Conservation (phyloP, 1,284 basidiomycete genomes). For the Trametes sp. region DNA sequence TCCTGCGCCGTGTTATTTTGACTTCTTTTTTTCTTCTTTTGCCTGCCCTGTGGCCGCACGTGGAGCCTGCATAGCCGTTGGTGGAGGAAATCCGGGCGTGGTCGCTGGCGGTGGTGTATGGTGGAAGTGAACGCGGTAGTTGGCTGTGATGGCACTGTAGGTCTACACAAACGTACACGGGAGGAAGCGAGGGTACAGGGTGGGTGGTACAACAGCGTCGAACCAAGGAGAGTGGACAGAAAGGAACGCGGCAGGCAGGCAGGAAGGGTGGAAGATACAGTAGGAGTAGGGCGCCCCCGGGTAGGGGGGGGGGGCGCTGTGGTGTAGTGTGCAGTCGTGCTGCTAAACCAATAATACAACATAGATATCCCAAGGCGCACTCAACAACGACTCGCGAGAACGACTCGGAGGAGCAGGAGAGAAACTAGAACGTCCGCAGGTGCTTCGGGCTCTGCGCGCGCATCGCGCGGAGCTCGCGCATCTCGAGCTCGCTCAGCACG, state of each 20-base stretch:
- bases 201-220: background rate
- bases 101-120: no score
- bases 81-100: no score
- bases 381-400: no score
- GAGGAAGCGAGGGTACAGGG: background rate
- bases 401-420: background rate
- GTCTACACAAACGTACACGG: no score
- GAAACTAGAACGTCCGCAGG: conserved; percentile 13
- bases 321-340: background rate
- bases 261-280: background rate
- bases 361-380: conserved; percentile 9
- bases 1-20: no score
- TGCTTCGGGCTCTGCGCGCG: conserved; percentile 35
- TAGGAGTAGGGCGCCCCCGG: background rate
- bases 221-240: background rate
- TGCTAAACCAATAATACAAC: conserved; percentile 1
- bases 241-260: background rate
- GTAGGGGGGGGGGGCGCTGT: no score
- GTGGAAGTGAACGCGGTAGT: no score
- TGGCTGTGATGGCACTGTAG: no score
- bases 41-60: no score
- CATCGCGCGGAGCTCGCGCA: conserved; percentile 50
- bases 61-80: no score
- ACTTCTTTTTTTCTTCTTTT: no score
- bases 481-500: conserved; percentile 47